phyloP scores from a whole-genome alignment of 352 stramenopile species.

The Globisporangium solare region DNA sequence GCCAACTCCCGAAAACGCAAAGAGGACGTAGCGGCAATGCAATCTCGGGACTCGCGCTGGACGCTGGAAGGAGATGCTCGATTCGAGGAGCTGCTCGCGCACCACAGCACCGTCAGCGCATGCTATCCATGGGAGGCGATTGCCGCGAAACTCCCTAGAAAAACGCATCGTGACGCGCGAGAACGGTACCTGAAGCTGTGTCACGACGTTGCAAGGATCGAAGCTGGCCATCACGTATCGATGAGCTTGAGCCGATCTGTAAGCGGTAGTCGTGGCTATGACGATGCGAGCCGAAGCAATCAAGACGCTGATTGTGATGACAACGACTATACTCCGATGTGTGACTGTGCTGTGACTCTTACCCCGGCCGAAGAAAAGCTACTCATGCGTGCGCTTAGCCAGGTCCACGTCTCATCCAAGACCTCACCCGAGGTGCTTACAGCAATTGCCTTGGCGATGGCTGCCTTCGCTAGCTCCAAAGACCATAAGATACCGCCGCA shows the following conservation, averaged over 20 bases:
- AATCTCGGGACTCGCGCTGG: conserved; percentile 55
- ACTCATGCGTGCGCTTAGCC: conserved; percentile 41
- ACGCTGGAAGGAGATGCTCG: conserved; percentile 51
- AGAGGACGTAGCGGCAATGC: conserved; percentile 42
- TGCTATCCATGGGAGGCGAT: conserved; percentile 67
- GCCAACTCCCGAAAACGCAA: conserved; percentile 30
- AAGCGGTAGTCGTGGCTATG: conserved; percentile 9
- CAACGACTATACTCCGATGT: conserved; percentile 14
- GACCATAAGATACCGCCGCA: conserved; percentile 32
- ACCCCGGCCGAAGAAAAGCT: conserved; percentile 46
- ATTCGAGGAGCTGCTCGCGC: conserved; percentile 64
- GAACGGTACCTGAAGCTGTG: conserved; percentile 76
- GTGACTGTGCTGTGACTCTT: conserved; percentile 54
- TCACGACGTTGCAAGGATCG: conserved; percentile 69
- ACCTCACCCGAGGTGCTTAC: conserved; percentile 42
- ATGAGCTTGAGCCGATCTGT: conserved; percentile 43
- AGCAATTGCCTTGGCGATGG: conserved; percentile 48
- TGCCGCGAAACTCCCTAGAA: conserved; percentile 43
- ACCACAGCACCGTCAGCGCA: conserved; percentile 23
- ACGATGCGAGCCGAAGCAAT: not conserved
- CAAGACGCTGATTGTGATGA: conserved; percentile 15
- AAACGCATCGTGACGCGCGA: conserved; percentile 43
- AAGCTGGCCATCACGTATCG: conserved; percentile 52
- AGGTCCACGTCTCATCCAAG: conserved; percentile 42
- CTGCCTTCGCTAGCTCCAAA: conserved; percentile 45